A percentile compares a stretch with the other conserved stretches of the same genome.
Conservation (phyloP, 768 basidiomycete genomes). For the Tephrocybe sp. region DNA sequence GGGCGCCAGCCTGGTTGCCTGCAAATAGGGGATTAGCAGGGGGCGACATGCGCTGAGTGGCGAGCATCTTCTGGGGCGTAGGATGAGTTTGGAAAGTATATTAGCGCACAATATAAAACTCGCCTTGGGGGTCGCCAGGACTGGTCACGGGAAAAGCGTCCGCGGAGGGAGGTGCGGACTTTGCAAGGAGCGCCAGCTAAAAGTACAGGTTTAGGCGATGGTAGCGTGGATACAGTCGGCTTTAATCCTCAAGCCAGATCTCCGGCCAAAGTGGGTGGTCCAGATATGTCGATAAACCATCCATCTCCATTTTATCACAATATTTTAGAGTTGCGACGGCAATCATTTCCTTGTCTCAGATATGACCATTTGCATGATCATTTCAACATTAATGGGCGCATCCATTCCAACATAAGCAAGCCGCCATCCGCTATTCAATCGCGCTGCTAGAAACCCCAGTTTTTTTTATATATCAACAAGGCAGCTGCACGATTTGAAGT, state of each 20-base stretch:
- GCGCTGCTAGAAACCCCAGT: too few relatives aligned
- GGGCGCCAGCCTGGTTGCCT: constrained; percentile 48
- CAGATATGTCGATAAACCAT: neutral
- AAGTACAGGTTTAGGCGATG: neutral
- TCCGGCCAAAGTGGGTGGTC: neutral
- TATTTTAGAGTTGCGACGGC: constrained; percentile 13
- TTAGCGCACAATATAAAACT: neutral
- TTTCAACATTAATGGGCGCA: neutral
- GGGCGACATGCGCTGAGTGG: constrained; percentile 42
- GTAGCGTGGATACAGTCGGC: constrained; percentile 8
- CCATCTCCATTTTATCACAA: constrained; percentile 12
- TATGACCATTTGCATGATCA: constrained; percentile 6
- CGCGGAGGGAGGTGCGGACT: constrained; percentile 12
- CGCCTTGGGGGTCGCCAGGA: constrained; percentile 5
- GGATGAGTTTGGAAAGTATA: neutral
- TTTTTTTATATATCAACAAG: too few relatives aligned
- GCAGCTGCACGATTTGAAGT: too few relatives aligned
- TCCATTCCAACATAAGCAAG: neutral
- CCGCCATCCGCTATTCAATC: neutral
- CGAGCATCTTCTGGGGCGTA: constrained; percentile 40
- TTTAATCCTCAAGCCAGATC: neutral
- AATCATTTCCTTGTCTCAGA: constrained; percentile 12
- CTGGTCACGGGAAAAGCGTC: constrained; percentile 6
- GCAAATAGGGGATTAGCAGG: constrained; percentile 28
- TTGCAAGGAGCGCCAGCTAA: constrained; percentile 5